Percentiles rank a stretch among this genome's conserved stretches.
Evolutionary conservation across 768 basidiomycete genomes (phyloP).

Genomic region (Serendipita indica): DNA sequence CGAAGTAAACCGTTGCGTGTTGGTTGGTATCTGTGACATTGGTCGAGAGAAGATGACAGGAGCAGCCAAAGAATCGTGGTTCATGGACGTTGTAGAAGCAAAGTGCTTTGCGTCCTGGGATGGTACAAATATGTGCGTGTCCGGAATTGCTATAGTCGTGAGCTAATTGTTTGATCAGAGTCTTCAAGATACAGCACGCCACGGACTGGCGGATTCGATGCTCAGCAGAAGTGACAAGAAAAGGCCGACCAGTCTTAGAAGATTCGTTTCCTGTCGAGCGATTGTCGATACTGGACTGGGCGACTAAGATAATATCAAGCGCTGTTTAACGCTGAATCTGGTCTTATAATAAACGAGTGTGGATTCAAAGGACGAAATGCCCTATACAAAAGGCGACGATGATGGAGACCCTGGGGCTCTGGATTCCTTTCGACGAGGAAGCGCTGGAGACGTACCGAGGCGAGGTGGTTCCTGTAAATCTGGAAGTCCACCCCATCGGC

Average conservation of each 20-base stretch:
- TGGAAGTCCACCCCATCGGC: no score
- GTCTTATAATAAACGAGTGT: not conserved
- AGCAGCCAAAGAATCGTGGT: slow-evolving; percentile 46
- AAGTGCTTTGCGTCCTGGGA: slow-evolving; percentile 6
- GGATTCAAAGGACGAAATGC: not conserved
- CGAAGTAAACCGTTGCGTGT: slow-evolving; percentile 58
- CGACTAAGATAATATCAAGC: not conserved
- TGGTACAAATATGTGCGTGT: not conserved
- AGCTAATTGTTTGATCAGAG: not conserved
- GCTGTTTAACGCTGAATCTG: not conserved
- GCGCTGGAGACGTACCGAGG: no score
- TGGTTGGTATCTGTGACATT: slow-evolving; percentile 52
- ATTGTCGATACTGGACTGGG: not conserved
- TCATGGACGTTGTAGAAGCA: slow-evolving; percentile 36
- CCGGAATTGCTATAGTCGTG: not conserved
- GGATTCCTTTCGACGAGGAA: no score
- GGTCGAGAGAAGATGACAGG: slow-evolving; percentile 40
- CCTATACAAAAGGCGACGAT: not conserved
- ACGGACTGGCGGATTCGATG: not conserved
- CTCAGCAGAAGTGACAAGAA: not conserved
- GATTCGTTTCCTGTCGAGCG: not conserved
- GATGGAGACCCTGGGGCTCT: not conserved
- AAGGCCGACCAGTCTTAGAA: not conserved
- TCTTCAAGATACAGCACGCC: not conserved
- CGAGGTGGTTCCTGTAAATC: no score